A percentile compares a stretch with the other conserved stretches of the same genome.
These are phyloP conservation scores for Nidula microcarpa DNA, from an alignment of 768 basidiomycete genomes.

Conservation along the genomic window DNA sequence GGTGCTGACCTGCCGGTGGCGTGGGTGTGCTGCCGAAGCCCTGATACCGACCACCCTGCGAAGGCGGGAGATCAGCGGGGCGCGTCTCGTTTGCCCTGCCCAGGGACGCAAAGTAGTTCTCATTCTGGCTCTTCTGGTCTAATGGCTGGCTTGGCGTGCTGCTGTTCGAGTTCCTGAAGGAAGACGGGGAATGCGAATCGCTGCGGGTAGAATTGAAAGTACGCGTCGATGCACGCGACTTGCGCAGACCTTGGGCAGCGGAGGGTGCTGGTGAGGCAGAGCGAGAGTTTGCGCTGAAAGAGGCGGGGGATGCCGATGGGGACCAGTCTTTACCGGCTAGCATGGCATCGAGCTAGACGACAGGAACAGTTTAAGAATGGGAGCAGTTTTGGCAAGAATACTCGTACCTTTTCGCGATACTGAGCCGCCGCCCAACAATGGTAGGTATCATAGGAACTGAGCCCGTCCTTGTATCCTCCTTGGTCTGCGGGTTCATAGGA, in stretches of 20 bases:
- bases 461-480: conserved; percentile 64
- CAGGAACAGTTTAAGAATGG: conserved; percentile 10
- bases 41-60: conserved; percentile 89
- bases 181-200: conserved; percentile 51
- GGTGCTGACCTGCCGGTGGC: conserved; percentile 53
- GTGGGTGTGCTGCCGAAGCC: conserved; percentile 90
- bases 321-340: conserved; percentile 78
- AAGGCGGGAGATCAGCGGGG: conserved; percentile 79
- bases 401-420: conserved; percentile 85
- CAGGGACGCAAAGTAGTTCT: conserved; percentile 79
- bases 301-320: conserved; percentile 65
- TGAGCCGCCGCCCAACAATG: conserved; percentile 93
- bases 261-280: conserved; percentile 57
- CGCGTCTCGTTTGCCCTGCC: conserved; percentile 81
- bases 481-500: conserved; percentile 63
- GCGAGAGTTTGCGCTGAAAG: conserved; percentile 30
- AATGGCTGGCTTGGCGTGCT: conserved; percentile 38
- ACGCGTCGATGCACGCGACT: conserved; percentile 74
- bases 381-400: conserved; percentile 1
- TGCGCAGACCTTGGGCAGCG: conserved; percentile 81
- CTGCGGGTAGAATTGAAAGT: conserved; percentile 45
- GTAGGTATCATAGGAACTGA: conserved; percentile 74
- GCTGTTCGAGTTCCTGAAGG: conserved; percentile 43
- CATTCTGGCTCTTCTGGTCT: conserved; percentile 79
- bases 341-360: conserved; percentile 67